Conservation (phyloP, 1,139 yeast genomes). For the Kluyveromyces sp. region DNA sequence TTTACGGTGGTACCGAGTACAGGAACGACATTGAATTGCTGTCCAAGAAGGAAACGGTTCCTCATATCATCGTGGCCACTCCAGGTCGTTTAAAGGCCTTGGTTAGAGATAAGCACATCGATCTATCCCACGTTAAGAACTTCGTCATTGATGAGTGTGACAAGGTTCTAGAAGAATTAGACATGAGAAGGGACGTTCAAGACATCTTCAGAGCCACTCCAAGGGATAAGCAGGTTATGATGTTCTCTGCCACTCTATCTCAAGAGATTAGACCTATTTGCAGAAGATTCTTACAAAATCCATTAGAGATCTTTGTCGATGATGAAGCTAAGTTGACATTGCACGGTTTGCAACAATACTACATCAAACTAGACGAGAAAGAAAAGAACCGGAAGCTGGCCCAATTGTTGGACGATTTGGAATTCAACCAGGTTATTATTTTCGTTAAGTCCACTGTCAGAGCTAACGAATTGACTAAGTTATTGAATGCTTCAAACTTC, state of each 20-base stretch:
- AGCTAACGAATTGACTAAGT: constrained; percentile 85
- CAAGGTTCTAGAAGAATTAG: constrained; percentile 85
- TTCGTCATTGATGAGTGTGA: constrained; percentile 98
- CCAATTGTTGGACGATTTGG: constrained; percentile 87
- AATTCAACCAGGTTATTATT: constrained; percentile 96
- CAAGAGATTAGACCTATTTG: constrained; percentile 95
- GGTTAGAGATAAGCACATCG: constrained; percentile 82
- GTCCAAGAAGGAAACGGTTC: constrained; percentile 89
- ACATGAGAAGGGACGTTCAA: constrained; percentile 98
- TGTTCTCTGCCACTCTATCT: constrained; percentile 95
- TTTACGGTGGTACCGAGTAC: constrained; percentile 93
- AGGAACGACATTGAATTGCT: constrained; percentile 80
- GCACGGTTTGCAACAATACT: constrained; percentile 97
- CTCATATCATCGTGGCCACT: constrained; percentile 95
- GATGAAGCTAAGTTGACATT: constrained; percentile 96
- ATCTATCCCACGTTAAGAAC: constrained; percentile 84
- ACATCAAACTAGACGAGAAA: constrained; percentile 78
- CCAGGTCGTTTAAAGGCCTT: constrained; percentile 97
- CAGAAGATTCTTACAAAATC: constrained; percentile 97
- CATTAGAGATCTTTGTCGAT: constrained; percentile 94
- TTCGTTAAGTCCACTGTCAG: constrained; percentile 90
- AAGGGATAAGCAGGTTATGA: constrained; percentile 98
- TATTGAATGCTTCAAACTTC: constrained; percentile 89
- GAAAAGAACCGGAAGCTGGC: constrained; percentile 93
- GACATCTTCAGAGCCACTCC: constrained; percentile 97